Evolutionary conservation across 768 basidiomycete genomes (phyloP).

Genomic region (Exsudoporus frostii): DNA sequence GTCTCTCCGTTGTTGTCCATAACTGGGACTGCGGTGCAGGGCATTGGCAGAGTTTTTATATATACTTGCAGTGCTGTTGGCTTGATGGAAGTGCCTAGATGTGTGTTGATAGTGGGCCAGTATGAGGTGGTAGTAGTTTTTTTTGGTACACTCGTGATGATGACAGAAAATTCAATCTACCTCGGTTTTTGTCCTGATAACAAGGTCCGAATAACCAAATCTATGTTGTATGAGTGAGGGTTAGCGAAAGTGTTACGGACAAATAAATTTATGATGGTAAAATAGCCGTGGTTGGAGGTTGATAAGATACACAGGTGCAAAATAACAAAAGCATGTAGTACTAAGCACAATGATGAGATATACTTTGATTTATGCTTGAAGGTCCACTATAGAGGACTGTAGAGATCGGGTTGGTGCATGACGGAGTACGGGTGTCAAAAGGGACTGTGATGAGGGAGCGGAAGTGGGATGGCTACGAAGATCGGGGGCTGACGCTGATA

Average conservation of each 20-base stretch:
- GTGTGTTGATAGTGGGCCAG: conserved; percentile 19
- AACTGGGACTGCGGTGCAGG: conserved; percentile 19
- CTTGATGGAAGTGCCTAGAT: conserved; percentile 10
- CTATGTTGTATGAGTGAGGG: background rate
- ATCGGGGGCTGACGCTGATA: conserved; percentile 28
- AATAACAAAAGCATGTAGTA: conserved; percentile 22
- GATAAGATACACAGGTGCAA: conserved; percentile 24
- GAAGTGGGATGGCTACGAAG: conserved; percentile 16
- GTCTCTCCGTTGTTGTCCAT: conserved; percentile 10
- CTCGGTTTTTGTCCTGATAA: background rate
- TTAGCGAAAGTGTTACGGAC: background rate
- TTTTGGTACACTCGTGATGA: conserved; percentile 5
- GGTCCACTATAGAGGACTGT: conserved; percentile 17
- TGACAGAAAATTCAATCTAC: conserved; percentile 8
- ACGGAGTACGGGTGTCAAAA: conserved; percentile 12
- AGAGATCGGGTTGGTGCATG: conserved; percentile 11
- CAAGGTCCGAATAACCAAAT: background rate
- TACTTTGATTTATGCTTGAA: conserved; percentile 25
- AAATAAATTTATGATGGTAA: conserved; percentile 1
- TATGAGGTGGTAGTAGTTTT: conserved; percentile 8
- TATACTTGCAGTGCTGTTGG: conserved; percentile 3
- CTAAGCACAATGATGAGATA: conserved; percentile 14
- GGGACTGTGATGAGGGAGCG: conserved; percentile 5
- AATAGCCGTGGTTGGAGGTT: background rate
- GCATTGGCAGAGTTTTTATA: conserved; percentile 11